Evolutionary conservation across 2,329 filamentous ascomycete genomes (phyloP), one percentile per base, ranked within the genome.

Genomic region (Cytospora mali): DNA sequence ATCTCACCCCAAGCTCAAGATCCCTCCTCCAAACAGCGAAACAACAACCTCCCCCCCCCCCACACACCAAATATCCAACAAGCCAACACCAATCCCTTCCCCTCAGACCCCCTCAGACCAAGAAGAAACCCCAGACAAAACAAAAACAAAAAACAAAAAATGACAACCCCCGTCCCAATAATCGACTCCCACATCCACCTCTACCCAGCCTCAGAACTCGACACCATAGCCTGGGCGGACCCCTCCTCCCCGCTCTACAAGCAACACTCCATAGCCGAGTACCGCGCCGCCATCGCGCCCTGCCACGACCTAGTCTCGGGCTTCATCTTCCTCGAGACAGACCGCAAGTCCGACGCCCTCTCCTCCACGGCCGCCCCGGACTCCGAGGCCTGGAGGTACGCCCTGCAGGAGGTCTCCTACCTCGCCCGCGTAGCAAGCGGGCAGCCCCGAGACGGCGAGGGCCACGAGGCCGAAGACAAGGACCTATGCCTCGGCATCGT

Each of bases 151-250:
- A 33, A 33, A 7, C 13, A 13, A 50, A 62, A 29, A 4, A 65
- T 65, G 63, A 57, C 63, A 46, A 55, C 61, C 61, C 60, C 49
- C 61, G 77, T 82, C 74, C 85, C 81, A 70, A 88, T 96, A 72
- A 86, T 97, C 75, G 93, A 97, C 80, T 89, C 92, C 46, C 94
- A 97, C 80, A 89, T 97, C 76, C 93, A 97, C 78, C 87, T 97
- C 71, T 97, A 87, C 80, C 90, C 92, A 51, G 75, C 80, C 52
- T 83, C 84, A 58, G 90, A 94, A 70, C 72, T 90, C 58, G 72
- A 81, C 60, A 83, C 84, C 46, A 84, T 96, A 66, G 78, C 84
- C 62, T 97, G 92, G 93, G 85, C 86, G 77, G 82, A 75, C 4
- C 77, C 85, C 6, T 77, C 80, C 53, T 76, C 82, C 71, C 81